Conservation (phyloP, 192 early-diverging fungal genomes). For the Funneliformis geosporum region DNA sequence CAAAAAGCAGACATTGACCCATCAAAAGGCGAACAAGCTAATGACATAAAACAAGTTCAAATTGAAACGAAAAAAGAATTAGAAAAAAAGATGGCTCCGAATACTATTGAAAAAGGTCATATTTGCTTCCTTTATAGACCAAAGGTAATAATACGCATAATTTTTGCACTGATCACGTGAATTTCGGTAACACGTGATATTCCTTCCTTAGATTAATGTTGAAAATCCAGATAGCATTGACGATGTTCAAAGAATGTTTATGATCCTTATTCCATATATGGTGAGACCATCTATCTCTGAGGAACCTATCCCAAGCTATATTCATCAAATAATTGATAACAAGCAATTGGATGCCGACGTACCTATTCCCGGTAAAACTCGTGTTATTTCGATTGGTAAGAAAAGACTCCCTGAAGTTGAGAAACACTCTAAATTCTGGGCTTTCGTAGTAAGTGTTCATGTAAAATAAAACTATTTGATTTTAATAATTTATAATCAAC, state of each 20-base stretch:
- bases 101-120: constrained; percentile 45
- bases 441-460: constrained; percentile 38
- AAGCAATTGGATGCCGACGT: not conserved
- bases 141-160: constrained; percentile 37
- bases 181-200: not conserved
- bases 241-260: constrained; percentile 48
- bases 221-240: constrained; percentile 31
- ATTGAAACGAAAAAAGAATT: not conserved
- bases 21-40: not conserved
- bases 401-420: constrained; percentile 44
- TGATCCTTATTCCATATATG: constrained; percentile 42
- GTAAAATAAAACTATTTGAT: not conserved
- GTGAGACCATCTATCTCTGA: constrained; percentile 3
- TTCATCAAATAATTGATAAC: not conserved
- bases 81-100: not conserved
- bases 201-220: constrained; percentile 31
- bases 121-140: constrained; percentile 53
- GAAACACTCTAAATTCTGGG: constrained; percentile 42
- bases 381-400: constrained; percentile 33
- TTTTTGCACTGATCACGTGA: not conserved
- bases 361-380: not conserved
- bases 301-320: not conserved
- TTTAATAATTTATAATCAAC: no score
- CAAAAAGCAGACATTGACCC: no score
- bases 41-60: not conserved